Conservation (phyloP, 805 yeast genomes). For the Yueomyces sp. region DNA sequence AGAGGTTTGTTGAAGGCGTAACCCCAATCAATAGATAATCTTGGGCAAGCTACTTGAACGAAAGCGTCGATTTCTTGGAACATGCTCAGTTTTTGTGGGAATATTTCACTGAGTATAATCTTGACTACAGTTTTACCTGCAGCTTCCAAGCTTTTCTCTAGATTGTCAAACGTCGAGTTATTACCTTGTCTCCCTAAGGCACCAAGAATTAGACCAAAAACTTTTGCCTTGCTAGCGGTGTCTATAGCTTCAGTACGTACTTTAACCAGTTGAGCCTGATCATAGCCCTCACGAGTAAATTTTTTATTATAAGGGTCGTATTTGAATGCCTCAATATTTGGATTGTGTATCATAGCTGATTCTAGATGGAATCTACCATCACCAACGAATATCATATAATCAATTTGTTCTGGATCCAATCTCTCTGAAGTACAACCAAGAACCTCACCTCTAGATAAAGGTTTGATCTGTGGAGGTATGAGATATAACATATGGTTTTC, state of each 20-base stretch:
- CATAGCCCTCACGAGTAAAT: slow-evolving; percentile 80
- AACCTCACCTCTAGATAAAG: slow-evolving; percentile 90
- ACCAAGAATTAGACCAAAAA: slow-evolving; percentile 78
- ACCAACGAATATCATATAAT: slow-evolving; percentile 84
- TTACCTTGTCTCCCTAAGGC: slow-evolving; percentile 95
- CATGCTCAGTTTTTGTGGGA: slow-evolving; percentile 83
- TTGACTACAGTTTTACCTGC: slow-evolving; percentile 61
- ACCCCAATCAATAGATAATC: slow-evolving; percentile 96
- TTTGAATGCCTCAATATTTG: slow-evolving; percentile 78
- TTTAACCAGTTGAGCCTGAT: slow-evolving; percentile 65
- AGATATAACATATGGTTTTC: slow-evolving; percentile 38
- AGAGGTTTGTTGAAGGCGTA: slow-evolving; percentile 89
- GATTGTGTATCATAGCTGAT: slow-evolving; percentile 94
- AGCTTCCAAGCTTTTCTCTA: slow-evolving; percentile 40
- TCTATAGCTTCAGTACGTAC: slow-evolving; percentile 65
- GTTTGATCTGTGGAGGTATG: slow-evolving; percentile 82
- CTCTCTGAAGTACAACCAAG: slow-evolving; percentile 91
- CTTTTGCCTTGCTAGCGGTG: slow-evolving; percentile 44
- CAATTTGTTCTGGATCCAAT: slow-evolving; percentile 46
- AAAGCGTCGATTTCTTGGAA: slow-evolving; percentile 90
- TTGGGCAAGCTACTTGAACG: slow-evolving; percentile 95
- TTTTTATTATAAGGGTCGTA: slow-evolving; percentile 92
- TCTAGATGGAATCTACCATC: slow-evolving; percentile 96
- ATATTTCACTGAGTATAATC: slow-evolving; percentile 81
- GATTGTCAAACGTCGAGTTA: slow-evolving; percentile 53